Evolutionary conservation across 75 land plant genomes (phyloP).

Genomic region (Isoetes taiwanensis): DNA sequence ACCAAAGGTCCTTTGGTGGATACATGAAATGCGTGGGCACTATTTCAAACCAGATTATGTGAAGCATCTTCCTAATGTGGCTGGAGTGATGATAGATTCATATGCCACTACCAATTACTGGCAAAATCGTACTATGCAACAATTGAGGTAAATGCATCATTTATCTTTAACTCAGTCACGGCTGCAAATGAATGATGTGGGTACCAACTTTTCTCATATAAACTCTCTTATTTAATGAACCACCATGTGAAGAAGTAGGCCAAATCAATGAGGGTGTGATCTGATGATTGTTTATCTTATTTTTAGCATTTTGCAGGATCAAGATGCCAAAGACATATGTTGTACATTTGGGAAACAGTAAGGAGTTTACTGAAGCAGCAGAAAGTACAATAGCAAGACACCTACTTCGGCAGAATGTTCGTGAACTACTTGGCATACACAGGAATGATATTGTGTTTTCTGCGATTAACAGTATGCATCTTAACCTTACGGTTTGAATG

Average conservation of each 20-base stretch:
- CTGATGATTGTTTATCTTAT: not conserved
- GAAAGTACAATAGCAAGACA: constrained; percentile 50
- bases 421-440: constrained; percentile 56
- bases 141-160: constrained; percentile 51
- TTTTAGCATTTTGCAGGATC: constrained; percentile 35
- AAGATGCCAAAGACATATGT: constrained; percentile 73
- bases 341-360: constrained; percentile 89
- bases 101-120: constrained; percentile 67
- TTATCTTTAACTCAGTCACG: too few species aligned
- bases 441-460: constrained; percentile 66
- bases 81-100: constrained; percentile 88
- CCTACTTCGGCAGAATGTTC: constrained; percentile 64
- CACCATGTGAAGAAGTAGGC: too few species aligned
- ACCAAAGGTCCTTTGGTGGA: constrained; percentile 88
- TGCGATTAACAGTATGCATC: constrained; percentile 65
- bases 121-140: constrained; percentile 62
- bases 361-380: constrained; percentile 68
- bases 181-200: too few species aligned
- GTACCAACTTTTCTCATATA: too few species aligned
- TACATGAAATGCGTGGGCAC: constrained; percentile 95
- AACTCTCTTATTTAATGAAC: too few species aligned
- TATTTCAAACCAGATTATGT: constrained; percentile 74
- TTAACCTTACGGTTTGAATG: too few species aligned
- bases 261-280: not conserved
- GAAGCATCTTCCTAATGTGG: constrained; percentile 69